These are phyloP conservation scores for Apiospora marii DNA, from an alignment of 2,329 filamentous ascomycete species.

Conservation along the genomic window DNA sequence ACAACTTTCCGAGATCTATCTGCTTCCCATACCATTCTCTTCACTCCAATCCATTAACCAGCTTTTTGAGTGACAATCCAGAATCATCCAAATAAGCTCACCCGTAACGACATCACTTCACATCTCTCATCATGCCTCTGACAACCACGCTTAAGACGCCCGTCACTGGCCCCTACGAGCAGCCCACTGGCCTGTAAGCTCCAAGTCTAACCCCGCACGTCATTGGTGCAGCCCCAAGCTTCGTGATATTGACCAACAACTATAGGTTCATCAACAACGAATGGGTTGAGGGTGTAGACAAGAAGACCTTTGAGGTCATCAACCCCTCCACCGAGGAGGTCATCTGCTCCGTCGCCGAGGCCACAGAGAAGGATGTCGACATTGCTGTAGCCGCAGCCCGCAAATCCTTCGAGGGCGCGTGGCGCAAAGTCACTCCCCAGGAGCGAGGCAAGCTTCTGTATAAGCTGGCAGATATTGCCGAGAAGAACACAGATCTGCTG, in stretches of 20 bases:
- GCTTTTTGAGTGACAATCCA: slow-evolving; percentile 18
- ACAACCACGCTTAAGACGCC: slow-evolving; percentile 73
- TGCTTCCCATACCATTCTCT: not conserved
- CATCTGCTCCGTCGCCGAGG: slow-evolving; percentile 84
- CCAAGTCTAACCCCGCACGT: slow-evolving; percentile 7
- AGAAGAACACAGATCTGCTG: slow-evolving; percentile 79
- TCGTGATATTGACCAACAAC: not conserved
- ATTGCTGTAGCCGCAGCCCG: slow-evolving; percentile 85
- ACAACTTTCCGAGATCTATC: not conserved
- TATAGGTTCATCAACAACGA: slow-evolving; percentile 90
- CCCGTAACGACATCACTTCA: not conserved
- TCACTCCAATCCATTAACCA: slow-evolving; percentile 9
- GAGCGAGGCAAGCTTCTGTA: slow-evolving; percentile 73
- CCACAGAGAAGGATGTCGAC: slow-evolving; percentile 84
- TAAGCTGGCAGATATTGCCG: slow-evolving; percentile 81
- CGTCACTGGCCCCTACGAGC: slow-evolving; percentile 64
- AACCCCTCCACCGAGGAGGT: slow-evolving; percentile 87
- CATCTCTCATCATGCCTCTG: slow-evolving; percentile 51
- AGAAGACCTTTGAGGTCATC: slow-evolving; percentile 91
- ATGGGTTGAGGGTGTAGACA: slow-evolving; percentile 83
- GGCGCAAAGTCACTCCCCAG: slow-evolving; percentile 73
- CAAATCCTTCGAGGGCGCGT: slow-evolving; percentile 80
- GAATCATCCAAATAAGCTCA: slow-evolving; percentile 2
- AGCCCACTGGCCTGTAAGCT: slow-evolving; percentile 69
- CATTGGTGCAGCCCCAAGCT: not conserved